Conservation (phyloP, 495 filamentous ascomycete genomes). For the Chaetomium fimeti region DNA sequence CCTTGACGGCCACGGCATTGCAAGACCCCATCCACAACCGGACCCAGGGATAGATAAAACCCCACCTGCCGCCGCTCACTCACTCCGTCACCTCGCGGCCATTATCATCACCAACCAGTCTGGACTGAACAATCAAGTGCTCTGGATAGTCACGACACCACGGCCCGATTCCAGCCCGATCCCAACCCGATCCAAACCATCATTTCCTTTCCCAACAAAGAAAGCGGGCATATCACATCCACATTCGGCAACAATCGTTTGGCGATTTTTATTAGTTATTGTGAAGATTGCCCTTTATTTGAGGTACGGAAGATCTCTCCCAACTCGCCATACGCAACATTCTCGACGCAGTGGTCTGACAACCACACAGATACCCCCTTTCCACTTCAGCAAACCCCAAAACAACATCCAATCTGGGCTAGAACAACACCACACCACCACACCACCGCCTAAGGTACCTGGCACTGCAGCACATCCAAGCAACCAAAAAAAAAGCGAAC, state of each 20-base stretch:
- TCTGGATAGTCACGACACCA: background rate
- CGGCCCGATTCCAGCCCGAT: background rate
- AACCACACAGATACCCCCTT: conserved; percentile 5
- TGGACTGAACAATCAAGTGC: too few relatives aligned
- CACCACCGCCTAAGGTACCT: too few relatives aligned
- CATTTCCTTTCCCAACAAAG: background rate
- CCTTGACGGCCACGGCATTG: too few relatives aligned
- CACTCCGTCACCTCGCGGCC: too few relatives aligned
- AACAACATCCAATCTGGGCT: background rate
- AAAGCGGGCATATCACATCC: background rate
- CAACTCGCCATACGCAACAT: too few relatives aligned
- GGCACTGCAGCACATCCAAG: too few relatives aligned
- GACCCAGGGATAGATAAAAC: too few relatives aligned
- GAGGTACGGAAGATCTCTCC: background rate
- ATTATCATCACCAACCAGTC: too few relatives aligned
- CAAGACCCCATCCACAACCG: too few relatives aligned
- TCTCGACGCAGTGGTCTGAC: background rate
- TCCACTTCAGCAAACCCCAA: background rate
- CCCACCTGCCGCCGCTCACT: too few relatives aligned
- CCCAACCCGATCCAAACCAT: too few relatives aligned
- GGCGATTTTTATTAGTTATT: background rate
- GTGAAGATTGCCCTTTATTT: background rate
- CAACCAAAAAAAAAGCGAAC: too few relatives aligned
- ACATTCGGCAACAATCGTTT: background rate
- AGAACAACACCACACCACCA: background rate